Base-by-base conservation (phyloP, 352 stramenopile genomes). In the Phytopythium kandeliae region DNA sequence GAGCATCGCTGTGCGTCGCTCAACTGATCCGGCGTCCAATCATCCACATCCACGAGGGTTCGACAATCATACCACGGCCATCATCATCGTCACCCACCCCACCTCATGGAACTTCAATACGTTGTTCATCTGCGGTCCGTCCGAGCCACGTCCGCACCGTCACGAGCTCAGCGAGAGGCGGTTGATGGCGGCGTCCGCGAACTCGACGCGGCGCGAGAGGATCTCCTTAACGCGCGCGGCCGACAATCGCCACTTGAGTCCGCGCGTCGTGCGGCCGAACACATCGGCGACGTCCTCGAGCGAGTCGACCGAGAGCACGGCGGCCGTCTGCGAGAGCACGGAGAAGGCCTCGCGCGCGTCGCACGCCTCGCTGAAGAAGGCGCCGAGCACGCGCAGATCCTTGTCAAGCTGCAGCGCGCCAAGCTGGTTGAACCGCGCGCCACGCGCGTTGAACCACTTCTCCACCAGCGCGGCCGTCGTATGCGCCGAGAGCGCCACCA, bases 341-440 rank as follows among this genome's bases (percentile, higher is more conserved):
- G 74, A 76, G 44, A 95, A 91, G 9, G 60, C 55, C 33, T 77
- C 64, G 47, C 76, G 76, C 36, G 75, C 66, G 49, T 89, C 65
- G 55, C 76, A 71, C 8, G 51, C 55, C 25, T 75, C 67, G 19
- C 53, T 67, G 48, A 95, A 86, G 63, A 88, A 87, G 12, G 57
- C 72, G 22, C 48, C 75, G 12, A 95, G 57, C 37, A 90, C 68
- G 44, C 85, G 82, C 47, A 95, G 30, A 53, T 95, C 85, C 55
- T 95, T 95, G 59, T 95, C 85, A 19, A 93, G 86, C 48, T 95
- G 85, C 3, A 95, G 62, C 21, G 85, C 82, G 17, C 85, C 85
- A 24, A 95, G 77, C 55, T 90, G 82, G 25, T 86, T 91, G 56
- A 93, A 85, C 15, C 74, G 73, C 48, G 68, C 58, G 30, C 58